A percentile compares a stretch with the other conserved stretches of the same genome.
Evolutionary conservation across 495 filamentous ascomycete genomes (phyloP).

Genomic region (Evernia prunastri): DNA sequence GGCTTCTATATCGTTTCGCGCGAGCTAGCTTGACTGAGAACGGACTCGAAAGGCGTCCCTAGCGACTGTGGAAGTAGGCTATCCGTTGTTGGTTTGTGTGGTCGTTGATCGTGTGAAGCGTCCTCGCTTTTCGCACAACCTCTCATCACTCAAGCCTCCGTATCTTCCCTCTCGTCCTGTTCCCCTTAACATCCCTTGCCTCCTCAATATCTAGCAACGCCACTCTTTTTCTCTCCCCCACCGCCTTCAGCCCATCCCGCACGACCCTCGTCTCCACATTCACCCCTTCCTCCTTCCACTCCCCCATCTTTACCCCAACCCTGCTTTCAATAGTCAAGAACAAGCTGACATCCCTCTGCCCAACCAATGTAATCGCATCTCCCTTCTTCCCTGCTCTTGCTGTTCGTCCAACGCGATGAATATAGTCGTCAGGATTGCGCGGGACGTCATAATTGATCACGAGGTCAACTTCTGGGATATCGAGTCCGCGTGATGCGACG

Average conservation of each 20-base stretch:
- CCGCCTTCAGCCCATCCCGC: constrained; percentile 70
- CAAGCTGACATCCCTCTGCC: constrained; percentile 83
- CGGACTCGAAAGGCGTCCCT: not conserved
- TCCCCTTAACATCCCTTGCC: constrained; percentile 74
- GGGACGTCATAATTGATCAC: constrained; percentile 96
- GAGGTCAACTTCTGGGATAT: constrained; percentile 85
- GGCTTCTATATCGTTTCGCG: not conserved
- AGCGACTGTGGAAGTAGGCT: not conserved
- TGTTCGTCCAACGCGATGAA: constrained; percentile 92
- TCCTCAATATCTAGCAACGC: constrained; percentile 87
- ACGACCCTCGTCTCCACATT: constrained; percentile 83
- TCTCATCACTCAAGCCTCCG: constrained; percentile 34
- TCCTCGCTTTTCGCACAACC: not conserved
- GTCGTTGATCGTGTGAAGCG: not conserved
- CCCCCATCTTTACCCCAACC: constrained; percentile 71
- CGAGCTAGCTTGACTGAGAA: not conserved
- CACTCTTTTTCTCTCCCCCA: constrained; percentile 86
- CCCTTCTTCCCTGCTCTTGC: constrained; percentile 81
- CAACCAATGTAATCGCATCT: constrained; percentile 80
- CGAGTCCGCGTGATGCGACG: constrained; percentile 89
- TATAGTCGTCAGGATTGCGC: constrained; percentile 92
- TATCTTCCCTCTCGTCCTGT: constrained; percentile 57
- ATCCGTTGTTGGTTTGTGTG: not conserved
- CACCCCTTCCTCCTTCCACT: constrained; percentile 81
- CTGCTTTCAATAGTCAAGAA: constrained; percentile 81